Evolutionary conservation across 345 rosid genomes (phyloP), one percentile per base, ranked within the genome.

Genomic region (Eucalyptus globulus): DNA sequence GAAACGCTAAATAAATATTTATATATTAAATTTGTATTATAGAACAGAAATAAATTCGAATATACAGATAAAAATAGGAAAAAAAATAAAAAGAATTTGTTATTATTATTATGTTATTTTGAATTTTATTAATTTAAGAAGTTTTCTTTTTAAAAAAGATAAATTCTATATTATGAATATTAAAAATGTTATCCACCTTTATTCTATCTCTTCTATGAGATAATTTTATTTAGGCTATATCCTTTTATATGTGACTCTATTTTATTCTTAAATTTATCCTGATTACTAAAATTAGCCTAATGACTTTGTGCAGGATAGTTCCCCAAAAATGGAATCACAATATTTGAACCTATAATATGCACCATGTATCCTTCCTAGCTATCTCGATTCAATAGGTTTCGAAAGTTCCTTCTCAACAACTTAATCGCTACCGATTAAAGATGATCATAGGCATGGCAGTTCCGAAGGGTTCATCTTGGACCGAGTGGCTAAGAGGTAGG

Each of bases 121-220:
- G 26, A 56, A 56, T 56, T 56, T 56, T 56, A 56, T 56, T 24
- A 56, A 24, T 56, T 24, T 56, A 26, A 56, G 62, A 56, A 5
- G 29, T 24, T 56, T 24, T 29, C 2, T 56, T 56, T 56, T 56
- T 4, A 1, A 1, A 10, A 56, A 22, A 56, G 5, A 24, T 56
- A 56, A 22, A 22, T 24, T 56, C 1, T 4, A 56, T 56, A 56
- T 24, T 56, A 22, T 56, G 6, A 26, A 22, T 56, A 56, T 24
- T 56, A 24, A 0, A 56, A 56, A 56, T 10, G 0, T 0, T 56
- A 24, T 56, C 3, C 6, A 10, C 3, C 0, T 10, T 22, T 56
- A 56, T 11, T 26, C 0, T 9, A 26, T 3, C 0, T 56, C 1
- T 0, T 3, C 0, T 26, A 22, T 10, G 3, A 56, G 62, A 56